These are phyloP conservation scores for Physcomitrium patens DNA, from an alignment of 225 moss, liverwort and hornwort species.

Conservation along the genomic window DNA sequence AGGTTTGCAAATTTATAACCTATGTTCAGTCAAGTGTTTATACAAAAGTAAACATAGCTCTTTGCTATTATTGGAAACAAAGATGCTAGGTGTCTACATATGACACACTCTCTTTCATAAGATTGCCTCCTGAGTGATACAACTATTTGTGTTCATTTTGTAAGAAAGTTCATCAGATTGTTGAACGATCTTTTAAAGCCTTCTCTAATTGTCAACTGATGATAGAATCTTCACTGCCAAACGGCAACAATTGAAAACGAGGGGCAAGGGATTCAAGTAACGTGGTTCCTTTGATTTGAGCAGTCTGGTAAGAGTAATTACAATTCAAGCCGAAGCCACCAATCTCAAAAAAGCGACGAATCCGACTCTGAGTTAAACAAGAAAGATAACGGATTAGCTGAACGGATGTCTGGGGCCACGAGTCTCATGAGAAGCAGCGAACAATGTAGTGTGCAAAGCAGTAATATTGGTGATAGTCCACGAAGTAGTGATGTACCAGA, in stretches of 20 bases:
- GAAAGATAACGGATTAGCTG: constrained; percentile 20
- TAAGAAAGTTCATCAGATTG: too few relatives aligned
- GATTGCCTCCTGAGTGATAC: neutral
- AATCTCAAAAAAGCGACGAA: constrained; percentile 45
- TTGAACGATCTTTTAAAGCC: neutral
- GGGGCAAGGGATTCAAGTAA: neutral
- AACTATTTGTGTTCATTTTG: neutral
- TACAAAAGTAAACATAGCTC: neutral
- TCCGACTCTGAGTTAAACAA: constrained; percentile 20
- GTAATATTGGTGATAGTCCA: constrained; percentile 31
- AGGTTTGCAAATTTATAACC: constrained; percentile 23
- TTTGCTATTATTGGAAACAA: neutral
- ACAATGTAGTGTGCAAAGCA: constrained; percentile 30
- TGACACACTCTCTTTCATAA: neutral
- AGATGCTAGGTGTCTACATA: neutral
- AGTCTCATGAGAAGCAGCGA: constrained; percentile 25
- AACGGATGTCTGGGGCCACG: constrained; percentile 5
- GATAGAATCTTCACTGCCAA: neutral
- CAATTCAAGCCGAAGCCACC: constrained; percentile 63
- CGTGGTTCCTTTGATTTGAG: neutral
- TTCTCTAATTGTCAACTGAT: neutral
- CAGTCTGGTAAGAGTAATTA: constrained; percentile 57
- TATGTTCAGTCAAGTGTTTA: neutral
- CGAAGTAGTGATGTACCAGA: constrained; percentile 33
- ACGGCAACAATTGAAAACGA: neutral